Evolutionary conservation across 1,284 basidiomycete species (phyloP).

Genomic region (Sanghuangporus weigelae): DNA sequence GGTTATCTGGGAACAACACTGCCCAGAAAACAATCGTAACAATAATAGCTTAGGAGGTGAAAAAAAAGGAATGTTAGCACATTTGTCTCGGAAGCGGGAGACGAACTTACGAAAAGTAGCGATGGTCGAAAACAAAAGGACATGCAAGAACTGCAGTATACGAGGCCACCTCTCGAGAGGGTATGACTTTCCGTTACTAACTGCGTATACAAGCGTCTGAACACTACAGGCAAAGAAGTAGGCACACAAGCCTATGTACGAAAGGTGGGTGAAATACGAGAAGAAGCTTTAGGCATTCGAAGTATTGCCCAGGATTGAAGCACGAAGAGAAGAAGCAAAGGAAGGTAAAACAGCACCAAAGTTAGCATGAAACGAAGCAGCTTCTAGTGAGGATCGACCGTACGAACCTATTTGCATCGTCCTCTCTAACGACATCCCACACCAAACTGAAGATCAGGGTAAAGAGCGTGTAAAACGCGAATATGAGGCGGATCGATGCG

Average conservation of each 20-base stretch:
- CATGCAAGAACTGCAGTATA: constrained; percentile 51
- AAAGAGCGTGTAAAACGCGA: constrained; percentile 51
- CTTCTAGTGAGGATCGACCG: constrained; percentile 17
- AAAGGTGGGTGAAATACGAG: constrained; percentile 59
- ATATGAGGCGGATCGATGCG: constrained; percentile 39
- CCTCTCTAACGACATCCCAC: constrained; percentile 30
- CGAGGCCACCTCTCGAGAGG: constrained; percentile 56
- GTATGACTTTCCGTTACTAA: constrained; percentile 33
- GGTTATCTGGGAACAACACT: constrained; percentile 38
- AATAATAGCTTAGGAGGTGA: constrained; percentile 47
- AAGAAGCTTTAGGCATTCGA: constrained; percentile 39
- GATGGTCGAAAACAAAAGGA: constrained; percentile 47
- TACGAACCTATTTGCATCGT: constrained; percentile 21
- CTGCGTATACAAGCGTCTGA: constrained; percentile 46
- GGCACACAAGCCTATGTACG: constrained; percentile 54
- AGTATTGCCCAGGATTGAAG: not conserved
- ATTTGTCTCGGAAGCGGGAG: not conserved
- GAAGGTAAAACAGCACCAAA: not conserved
- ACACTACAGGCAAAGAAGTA: constrained; percentile 58
- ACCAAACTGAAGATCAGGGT: constrained; percentile 41
- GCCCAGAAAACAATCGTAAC: constrained; percentile 66
- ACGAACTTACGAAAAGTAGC: constrained; percentile 52
- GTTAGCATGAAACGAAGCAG: not conserved
- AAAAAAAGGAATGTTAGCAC: constrained; percentile 5
- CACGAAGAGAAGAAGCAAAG: not conserved